phyloP scores from a whole-genome alignment of 2,329 filamentous ascomycete genomes.

The Botrytis tulipae region DNA sequence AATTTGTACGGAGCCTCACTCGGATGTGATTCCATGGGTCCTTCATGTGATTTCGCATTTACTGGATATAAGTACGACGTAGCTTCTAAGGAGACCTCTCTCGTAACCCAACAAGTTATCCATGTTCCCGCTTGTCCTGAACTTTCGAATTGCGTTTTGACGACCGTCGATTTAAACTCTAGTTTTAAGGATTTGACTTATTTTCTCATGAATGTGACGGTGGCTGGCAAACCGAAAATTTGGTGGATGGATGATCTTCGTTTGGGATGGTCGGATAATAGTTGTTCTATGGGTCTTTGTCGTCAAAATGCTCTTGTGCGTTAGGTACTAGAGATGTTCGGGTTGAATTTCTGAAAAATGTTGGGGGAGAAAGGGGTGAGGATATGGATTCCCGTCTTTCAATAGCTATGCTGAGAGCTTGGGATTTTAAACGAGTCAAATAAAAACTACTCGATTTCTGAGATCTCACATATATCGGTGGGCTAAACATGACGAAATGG shows the following conservation, averaged over 20 bases:
- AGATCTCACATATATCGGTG: not conserved
- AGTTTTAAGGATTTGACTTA: conserved; percentile 41
- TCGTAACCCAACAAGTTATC: conserved; percentile 32
- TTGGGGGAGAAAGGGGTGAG: too few relatives aligned
- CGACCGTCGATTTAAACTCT: conserved; percentile 30
- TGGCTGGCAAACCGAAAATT: conserved; percentile 39
- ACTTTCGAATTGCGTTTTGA: conserved; percentile 37
- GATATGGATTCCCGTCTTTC: not conserved
- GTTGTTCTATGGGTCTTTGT: conserved; percentile 42
- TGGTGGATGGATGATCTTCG: conserved; percentile 50
- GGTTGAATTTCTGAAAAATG: not conserved
- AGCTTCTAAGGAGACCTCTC: conserved; percentile 25
- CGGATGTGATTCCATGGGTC: conserved; percentile 42
- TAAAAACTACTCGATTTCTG: accelerated
- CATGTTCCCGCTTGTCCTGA: conserved; percentile 37
- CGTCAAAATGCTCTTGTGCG: conserved; percentile 34
- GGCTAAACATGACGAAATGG: not conserved
- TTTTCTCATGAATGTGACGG: conserved; percentile 44
- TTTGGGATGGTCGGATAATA: conserved; percentile 46
- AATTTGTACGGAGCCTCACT: conserved; percentile 40
- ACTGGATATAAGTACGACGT: conserved; percentile 39
- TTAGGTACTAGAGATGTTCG: not conserved
- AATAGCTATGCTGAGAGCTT: not conserved
- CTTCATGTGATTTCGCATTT: conserved; percentile 42
- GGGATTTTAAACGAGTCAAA: not conserved